Evolutionary conservation across 257 asterid species (phyloP), one percentile per base, ranked within the genome.

Genomic region (Voacanga thouarsii): DNA sequence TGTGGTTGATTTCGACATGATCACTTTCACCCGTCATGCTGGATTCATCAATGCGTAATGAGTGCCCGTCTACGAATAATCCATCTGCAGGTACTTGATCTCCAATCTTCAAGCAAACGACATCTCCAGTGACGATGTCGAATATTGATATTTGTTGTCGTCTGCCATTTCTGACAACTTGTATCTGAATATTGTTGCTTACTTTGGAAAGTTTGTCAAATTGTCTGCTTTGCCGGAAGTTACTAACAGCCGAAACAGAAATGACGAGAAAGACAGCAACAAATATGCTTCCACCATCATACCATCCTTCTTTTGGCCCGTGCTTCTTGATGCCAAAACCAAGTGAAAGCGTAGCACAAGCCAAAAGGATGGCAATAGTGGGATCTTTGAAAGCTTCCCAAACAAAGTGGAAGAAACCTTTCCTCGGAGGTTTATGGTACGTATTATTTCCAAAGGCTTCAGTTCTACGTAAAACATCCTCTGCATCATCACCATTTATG

Each of bases 11-110:
- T 45, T 82, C 85, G 0, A 80, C 81, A 15, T 84, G 86, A 76
- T 82, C 89, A 23, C 85, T 85, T 61, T 87, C 87, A 0, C 90
- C 87, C 16, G 88, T 82, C 86, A 83, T 87, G 65, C 85, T 87
- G 7, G 85, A 82, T 45, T 82, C 87, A 44, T 87, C 90, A n/a
- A 85, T 72, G 6, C 77, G 74, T 30, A 88, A 71, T 0, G 86
- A 82, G 28, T 86, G 82, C 37, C 91, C 89, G 7, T 85, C 83
- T 50, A 84, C 5, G 83, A 88, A 75, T 44, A 88, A 39, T 37
- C 89, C 89, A 50, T 88, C 91, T 8, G 88, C 91, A 1, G 91
- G 89, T 23, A 85, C 79, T 66, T 88, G 91, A 67, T 85, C 91
- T 7, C 91, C 91, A 53, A 83, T 86, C 77, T 84, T 85, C 77